Evolutionary conservation across 257 asterid species (phyloP).

Genomic region (Lycium ferocissimum): DNA sequence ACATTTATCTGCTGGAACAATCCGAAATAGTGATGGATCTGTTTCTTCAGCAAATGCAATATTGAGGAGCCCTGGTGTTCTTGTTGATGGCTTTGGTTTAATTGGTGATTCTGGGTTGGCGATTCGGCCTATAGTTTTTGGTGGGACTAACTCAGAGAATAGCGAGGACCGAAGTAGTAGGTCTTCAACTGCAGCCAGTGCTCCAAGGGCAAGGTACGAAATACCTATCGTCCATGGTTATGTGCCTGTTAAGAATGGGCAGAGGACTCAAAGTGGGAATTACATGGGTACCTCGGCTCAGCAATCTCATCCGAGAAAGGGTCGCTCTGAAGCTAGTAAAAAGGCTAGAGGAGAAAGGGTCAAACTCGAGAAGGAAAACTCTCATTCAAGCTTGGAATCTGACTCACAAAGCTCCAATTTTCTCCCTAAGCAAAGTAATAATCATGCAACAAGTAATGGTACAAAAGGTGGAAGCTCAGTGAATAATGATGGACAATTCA

Average conservation of each 20-base stretch:
- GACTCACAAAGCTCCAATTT: constrained; percentile 80
- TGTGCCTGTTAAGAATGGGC: constrained; percentile 10
- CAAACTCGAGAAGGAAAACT: constrained; percentile 84
- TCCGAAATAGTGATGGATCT: constrained; percentile 59
- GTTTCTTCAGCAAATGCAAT: constrained; percentile 59
- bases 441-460: constrained; percentile 55
- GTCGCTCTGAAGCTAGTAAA: constrained; percentile 49
- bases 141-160: constrained; percentile 62
- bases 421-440: constrained; percentile 67
- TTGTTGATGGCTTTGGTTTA: constrained; percentile 28
- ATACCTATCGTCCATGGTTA: constrained; percentile 13
- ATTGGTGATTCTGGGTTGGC: constrained; percentile 46
- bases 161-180: constrained; percentile 72
- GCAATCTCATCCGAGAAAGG: constrained; percentile 53
- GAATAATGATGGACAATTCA: constrained; percentile 60
- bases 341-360: constrained; percentile 69
- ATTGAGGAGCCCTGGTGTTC: constrained; percentile 38
- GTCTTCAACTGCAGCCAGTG: constrained; percentile 45
- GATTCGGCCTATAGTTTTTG: constrained; percentile 42
- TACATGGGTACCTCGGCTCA: constrained; percentile 48
- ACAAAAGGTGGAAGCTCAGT: constrained; percentile 47
- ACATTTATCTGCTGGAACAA: constrained; percentile 50
- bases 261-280: constrained; percentile 53
- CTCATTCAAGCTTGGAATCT: constrained; percentile 95
- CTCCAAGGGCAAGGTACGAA: constrained; percentile 40